Evolutionary conservation across 768 basidiomycete genomes (phyloP), one percentile per base, ranked within the genome.

Genomic region (Vishniacozyma victoriae): DNA sequence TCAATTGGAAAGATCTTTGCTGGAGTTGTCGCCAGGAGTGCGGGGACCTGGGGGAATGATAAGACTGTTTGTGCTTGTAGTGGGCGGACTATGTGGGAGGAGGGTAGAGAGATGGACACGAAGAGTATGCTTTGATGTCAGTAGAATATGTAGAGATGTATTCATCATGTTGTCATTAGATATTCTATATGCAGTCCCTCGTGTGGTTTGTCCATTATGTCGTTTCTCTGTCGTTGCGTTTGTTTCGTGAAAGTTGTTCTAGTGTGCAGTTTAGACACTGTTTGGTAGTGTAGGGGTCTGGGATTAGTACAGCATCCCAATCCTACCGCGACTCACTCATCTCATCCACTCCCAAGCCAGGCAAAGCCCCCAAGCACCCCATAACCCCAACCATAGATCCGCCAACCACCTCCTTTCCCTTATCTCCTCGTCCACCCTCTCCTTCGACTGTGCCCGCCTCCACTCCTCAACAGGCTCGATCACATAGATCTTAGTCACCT

Each of bases 11-110:
- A 48, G 43, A 64, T 72, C 15, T 64, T 69, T 24, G 70, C 70
- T 4, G 70, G 70, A 18, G 70, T 72, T 1, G 65, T 72, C 3
- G 70, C 70, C 15, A 54, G 70, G 13, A 64, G 60, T 35, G 58
- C 66, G 14, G 70, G 70, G 1, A 62, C 67, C 2, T 71, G 69
- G 69, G 67, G 69, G 6, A 71, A 71, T 41, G 69, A 69, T 14
- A 69, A 72, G 60, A 72, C 68, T 12, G 66, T 72, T 20, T 72
- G 70, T 48, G 70, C 70, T 0, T 72, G 70, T 57, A 64, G 61
- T 48, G 70, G 70, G 3, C 50, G 69, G 52, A 72, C 66, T 9
- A 69, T 72, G 68, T 72, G 70, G 70, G 70, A 72, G 48, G 70
- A 72, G 51, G 68, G 68, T 4, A 52, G 70, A 36, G 66, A 67